Base-by-base conservation (phyloP, 192 early-diverging fungal genomes). In the Rhizoclosmatium globosum region DNA sequence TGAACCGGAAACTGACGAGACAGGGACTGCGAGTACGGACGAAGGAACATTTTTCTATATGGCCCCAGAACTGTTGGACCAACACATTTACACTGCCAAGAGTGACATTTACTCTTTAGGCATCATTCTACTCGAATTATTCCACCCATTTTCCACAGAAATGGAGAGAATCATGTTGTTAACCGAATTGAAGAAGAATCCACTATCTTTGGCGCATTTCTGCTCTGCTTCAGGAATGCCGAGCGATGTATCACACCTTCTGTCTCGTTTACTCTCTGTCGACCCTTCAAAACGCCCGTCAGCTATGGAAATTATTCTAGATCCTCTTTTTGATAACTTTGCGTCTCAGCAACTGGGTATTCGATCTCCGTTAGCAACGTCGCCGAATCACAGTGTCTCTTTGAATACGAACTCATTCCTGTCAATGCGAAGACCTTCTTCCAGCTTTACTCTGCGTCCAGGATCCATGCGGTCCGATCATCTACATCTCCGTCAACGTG, bases 31-130 rank as follows among this genome's bases (percentile, higher is more conserved):
- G 11, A 79, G 78, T 58, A 79, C 78, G 2, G 78, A 79, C 48
- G 68, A 79, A 64, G 69, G 69, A 2, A 98, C 96, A 0, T 90
- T 89, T 3, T 91, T 96, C 43, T 98, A 98, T 78, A 94, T 91
- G 50, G 93, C 95, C 19, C 92, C 92, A 3, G 85, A 86, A 74
- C 61, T 79, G 21, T 56, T 81, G 23, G 45, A 68, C 17, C 45
- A 61, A 38, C 77, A 80, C 50, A 48, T 79, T 21, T 85, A 79
- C 75, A 83, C 79, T 2, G 41, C 79, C 43, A 85, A 84, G 64
- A 79, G 86, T 3, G 87, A 88, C 77, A 85, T 88, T 41, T 88
- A 86, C 67, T 87, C 87, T 2, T 75, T 88, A 11, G 87, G 87
- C 7, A 66, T 88, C 41, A n/a, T 88, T 23, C 47, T 88, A 44